Evolutionary conservation across 2,329 filamentous ascomycete genomes (phyloP).

Genomic region (Cordyceps cateniannulata): DNA sequence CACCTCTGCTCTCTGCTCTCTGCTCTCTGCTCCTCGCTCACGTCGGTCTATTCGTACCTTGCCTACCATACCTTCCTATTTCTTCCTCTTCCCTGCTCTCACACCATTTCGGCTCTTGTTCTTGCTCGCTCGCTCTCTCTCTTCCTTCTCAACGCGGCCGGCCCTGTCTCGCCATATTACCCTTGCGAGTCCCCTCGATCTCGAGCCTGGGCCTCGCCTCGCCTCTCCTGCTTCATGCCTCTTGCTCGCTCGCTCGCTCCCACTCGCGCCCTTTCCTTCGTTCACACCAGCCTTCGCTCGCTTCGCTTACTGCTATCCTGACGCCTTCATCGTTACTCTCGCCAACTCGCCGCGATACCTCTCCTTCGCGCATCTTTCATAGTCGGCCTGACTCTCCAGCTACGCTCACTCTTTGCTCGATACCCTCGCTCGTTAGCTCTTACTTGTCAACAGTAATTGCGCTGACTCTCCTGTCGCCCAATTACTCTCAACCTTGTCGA

Average conservation of each 20-base stretch:
- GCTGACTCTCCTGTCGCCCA: not conserved
- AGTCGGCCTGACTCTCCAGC: not conserved
- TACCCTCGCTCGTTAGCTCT: not conserved
- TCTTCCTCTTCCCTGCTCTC: not conserved
- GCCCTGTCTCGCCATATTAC: slow-evolving; percentile 1
- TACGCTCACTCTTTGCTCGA: not conserved
- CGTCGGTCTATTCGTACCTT: too few species aligned
- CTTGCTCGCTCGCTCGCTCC: slow-evolving; percentile 9
- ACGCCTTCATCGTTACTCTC: not conserved
- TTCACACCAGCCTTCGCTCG: not conserved
- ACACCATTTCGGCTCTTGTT: slow-evolving; percentile 6
- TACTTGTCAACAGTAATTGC: not conserved
- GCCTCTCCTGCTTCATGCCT: slow-evolving; percentile 2
- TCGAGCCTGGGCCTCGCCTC: slow-evolving; percentile 7
- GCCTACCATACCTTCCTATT: not conserved
- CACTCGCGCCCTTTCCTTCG: slow-evolving; percentile 14
- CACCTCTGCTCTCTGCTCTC: not conserved
- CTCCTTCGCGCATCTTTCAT: not conserved
- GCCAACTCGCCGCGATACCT: not conserved
- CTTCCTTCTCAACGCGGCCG: slow-evolving; percentile 5
- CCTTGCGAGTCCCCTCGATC: slow-evolving; percentile 1
- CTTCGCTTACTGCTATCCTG: slow-evolving; percentile 2
- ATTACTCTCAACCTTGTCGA: not conserved
- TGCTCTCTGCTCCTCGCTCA: too few species aligned
- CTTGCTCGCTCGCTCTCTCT: not conserved